phyloP scores from a whole-genome alignment of 2,329 filamentous ascomycete genomes.

The Ophiostoma australiae region DNA sequence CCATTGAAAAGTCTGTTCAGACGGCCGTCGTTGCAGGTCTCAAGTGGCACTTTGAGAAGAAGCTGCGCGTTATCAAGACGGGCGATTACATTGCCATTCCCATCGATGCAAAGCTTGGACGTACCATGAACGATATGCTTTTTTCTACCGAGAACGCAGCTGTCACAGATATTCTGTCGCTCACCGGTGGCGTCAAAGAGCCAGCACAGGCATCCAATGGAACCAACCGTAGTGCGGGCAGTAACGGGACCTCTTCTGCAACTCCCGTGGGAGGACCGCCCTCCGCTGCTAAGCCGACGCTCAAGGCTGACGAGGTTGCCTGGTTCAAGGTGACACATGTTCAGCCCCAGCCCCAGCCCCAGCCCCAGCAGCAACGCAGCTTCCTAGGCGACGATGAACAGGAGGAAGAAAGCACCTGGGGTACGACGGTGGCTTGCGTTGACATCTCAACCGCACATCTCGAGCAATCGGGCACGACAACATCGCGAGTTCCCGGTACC shows the following conservation, averaged over 20 bases:
- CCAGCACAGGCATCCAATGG: neutral
- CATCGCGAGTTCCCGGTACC: conserved; percentile 71
- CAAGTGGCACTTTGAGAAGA: conserved; percentile 82
- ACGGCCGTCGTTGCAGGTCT: conserved; percentile 79
- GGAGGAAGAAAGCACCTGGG: conserved; percentile 69
- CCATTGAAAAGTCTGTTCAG: conserved; percentile 79
- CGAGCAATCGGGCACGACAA: conserved; percentile 84
- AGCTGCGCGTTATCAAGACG: conserved; percentile 73
- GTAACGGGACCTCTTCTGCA: conserved; percentile 23
- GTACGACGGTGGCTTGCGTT: conserved; percentile 69
- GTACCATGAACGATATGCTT: conserved; percentile 70
- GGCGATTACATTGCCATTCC: conserved; percentile 87
- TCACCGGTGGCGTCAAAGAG: conserved; percentile 40
- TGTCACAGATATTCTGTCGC: conserved; percentile 64
- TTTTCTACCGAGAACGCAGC: conserved; percentile 53
- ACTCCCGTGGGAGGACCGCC: neutral
- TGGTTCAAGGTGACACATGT: conserved; percentile 92
- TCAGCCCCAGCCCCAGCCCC: conserved; percentile 49
- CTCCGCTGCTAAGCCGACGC: conserved; percentile 5
- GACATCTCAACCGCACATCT: conserved; percentile 84
- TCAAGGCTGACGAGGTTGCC: conserved; percentile 59
- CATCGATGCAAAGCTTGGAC: conserved; percentile 78
- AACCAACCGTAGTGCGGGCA: neutral
- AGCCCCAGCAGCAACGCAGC: conserved; percentile 24
- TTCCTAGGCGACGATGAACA: conserved; percentile 49